Percentiles rank a stretch among this genome's conserved stretches.
These are phyloP conservation scores for Piromyces sp. DNA, from an alignment of 192 early-diverging fungal species.

Conservation along the genomic window DNA sequence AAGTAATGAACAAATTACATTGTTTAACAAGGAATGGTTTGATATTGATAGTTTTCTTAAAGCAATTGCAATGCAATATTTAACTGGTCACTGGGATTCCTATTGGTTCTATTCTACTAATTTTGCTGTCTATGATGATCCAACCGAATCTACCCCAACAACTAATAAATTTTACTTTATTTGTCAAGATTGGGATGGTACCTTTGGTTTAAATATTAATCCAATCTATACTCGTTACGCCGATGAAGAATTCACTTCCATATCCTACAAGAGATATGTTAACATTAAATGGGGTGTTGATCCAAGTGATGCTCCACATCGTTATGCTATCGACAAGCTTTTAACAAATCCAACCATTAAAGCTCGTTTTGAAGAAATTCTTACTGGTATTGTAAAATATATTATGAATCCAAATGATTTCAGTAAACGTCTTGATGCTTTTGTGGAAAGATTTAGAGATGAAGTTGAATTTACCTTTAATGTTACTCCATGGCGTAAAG, in stretches of 20 bases:
- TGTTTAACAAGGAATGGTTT: background rate
- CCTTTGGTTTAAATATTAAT: background rate
- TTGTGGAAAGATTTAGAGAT: background rate
- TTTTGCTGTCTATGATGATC: background rate
- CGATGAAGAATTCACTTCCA: background rate
- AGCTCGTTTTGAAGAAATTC: background rate
- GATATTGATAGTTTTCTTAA: background rate
- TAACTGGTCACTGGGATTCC: background rate
- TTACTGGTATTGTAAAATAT: background rate
- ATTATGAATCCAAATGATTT: background rate
- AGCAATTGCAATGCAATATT: background rate
- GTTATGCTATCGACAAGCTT: background rate
- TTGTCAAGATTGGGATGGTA: background rate
- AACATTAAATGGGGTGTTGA: background rate
- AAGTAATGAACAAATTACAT: background rate
- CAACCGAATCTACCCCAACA: background rate
- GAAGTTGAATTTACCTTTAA: background rate
- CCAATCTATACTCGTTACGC: background rate
- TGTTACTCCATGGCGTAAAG: background rate
- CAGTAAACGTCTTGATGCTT: background rate
- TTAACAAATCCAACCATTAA: background rate
- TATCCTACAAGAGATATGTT: background rate
- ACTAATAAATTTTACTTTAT: background rate
- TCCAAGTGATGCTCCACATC: background rate
- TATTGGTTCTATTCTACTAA: background rate